These are phyloP conservation scores for Amauroascus verrucosus DNA, from an alignment of 2,329 filamentous ascomycete genomes.

Conservation along the genomic window DNA sequence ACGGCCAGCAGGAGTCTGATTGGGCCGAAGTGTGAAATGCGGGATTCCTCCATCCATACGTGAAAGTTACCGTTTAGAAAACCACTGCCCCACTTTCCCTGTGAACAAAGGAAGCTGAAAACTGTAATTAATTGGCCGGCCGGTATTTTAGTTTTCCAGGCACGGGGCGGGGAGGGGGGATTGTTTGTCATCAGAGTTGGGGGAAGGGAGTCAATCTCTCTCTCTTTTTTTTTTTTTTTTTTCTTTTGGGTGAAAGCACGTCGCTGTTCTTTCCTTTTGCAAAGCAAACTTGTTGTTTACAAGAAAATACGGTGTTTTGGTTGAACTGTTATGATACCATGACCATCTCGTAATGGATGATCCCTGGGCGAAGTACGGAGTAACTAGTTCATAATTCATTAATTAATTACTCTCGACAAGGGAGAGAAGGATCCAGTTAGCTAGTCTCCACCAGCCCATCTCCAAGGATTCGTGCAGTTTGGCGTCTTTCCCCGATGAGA, in stretches of 20 bases:
- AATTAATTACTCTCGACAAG: background rate
- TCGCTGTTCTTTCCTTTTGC: too few relatives aligned
- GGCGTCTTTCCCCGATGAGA: background rate
- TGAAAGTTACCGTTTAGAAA: background rate
- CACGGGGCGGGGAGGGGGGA: too few relatives aligned
- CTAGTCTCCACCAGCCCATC: constrained; percentile 2
- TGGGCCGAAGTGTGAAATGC: background rate
- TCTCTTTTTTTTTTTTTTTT: too few relatives aligned
- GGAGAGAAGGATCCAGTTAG: background rate
- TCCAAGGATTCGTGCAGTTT: constrained; percentile 7
- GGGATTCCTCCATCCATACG: background rate
- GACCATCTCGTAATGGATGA: background rate
- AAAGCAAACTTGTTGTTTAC: too few relatives aligned
- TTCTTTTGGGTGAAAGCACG: too few relatives aligned
- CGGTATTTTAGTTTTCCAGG: too few relatives aligned
- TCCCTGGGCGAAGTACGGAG: background rate
- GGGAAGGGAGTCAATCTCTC: too few relatives aligned
- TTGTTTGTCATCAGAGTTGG: too few relatives aligned
- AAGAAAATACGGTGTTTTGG: too few relatives aligned
- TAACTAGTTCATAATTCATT: background rate
- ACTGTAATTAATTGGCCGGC: too few relatives aligned
- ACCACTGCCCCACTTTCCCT: background rate
- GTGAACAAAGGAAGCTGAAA: background rate
- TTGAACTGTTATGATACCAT: background rate
- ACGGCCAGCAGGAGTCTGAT: background rate